A percentile compares a stretch with the other conserved stretches of the same genome.
Conservation (phyloP, 768 basidiomycete species). For the Infundibulicybe gibba region DNA sequence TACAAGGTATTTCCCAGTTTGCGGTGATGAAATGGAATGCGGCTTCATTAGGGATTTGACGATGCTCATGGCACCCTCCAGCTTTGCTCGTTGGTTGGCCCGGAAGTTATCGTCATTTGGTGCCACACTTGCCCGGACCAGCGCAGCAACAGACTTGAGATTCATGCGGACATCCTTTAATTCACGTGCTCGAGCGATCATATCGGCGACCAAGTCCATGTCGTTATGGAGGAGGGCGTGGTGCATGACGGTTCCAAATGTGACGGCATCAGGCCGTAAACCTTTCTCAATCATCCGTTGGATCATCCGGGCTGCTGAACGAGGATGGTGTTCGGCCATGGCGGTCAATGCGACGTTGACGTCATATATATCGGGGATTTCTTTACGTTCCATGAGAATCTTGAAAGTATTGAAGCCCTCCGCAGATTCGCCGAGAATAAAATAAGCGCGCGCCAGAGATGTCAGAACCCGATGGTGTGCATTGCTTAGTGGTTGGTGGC, state of each 20-base stretch:
- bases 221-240: constrained; percentile 46
- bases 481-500: constrained; percentile 41
- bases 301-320: constrained; percentile 42
- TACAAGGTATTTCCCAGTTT: constrained; percentile 51
- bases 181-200: constrained; percentile 37
- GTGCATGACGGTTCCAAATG: constrained; percentile 62
- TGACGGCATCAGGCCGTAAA: constrained; percentile 47
- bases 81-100: constrained; percentile 22
- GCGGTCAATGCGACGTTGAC: constrained; percentile 60
- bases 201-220: constrained; percentile 33
- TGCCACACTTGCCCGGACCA: constrained; percentile 40
- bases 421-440: constrained; percentile 46
- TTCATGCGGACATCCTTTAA: constrained; percentile 32
- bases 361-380: constrained; percentile 60
- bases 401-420: constrained; percentile 47
- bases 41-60: constrained; percentile 32
- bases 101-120: constrained; percentile 16
- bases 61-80: constrained; percentile 39
- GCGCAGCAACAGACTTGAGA: constrained; percentile 42
- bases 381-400: constrained; percentile 40
- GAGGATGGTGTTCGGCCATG: constrained; percentile 46
- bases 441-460: constrained; percentile 58
- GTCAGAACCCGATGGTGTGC: constrained; percentile 52
- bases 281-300: constrained; percentile 45
- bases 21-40: constrained; percentile 35